Conservation (phyloP, 2,329 filamentous ascomycete genomes). For the Onygenales sp. region DNA sequence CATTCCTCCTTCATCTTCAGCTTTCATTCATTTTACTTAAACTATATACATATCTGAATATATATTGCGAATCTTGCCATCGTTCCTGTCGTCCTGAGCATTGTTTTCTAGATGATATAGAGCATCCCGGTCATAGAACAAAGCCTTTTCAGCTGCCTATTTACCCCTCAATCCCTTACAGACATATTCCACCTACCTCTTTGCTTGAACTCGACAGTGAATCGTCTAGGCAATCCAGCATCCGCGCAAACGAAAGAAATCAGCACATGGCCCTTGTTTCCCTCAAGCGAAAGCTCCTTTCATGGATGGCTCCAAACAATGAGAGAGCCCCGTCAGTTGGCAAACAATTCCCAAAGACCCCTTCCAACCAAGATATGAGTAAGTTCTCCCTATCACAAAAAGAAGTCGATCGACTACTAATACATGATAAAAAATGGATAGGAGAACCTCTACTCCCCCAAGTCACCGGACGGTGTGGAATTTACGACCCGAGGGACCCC, state of each 20-base stretch:
- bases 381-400: not conserved
- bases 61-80: no score
- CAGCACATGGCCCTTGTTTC: conserved; percentile 29
- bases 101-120: no score
- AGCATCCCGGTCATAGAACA: no score
- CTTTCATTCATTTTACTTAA: no score
- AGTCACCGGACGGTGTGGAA: conserved; percentile 14
- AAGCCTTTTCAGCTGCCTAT: no score
- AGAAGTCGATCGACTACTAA: not conserved
- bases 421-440: conserved; percentile 5
- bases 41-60: no score
- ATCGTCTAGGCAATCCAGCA: no score
- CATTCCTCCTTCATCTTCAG: no score
- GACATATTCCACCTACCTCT: no score
- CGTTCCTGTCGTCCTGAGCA: no score
- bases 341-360: conserved; percentile 10
- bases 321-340: conserved; percentile 4
- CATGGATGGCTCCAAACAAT: conserved; percentile 12
- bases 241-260: not conserved
- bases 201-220: no score
- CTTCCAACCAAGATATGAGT: conserved; percentile 8
- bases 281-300: conserved; percentile 28
- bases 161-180: no score
- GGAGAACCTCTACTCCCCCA: conserved; percentile 24
- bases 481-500: conserved; percentile 19